These are phyloP conservation scores for Lecanicillium sp. DNA, from an alignment of 2,329 filamentous ascomycete genomes.

Conservation along the genomic window DNA sequence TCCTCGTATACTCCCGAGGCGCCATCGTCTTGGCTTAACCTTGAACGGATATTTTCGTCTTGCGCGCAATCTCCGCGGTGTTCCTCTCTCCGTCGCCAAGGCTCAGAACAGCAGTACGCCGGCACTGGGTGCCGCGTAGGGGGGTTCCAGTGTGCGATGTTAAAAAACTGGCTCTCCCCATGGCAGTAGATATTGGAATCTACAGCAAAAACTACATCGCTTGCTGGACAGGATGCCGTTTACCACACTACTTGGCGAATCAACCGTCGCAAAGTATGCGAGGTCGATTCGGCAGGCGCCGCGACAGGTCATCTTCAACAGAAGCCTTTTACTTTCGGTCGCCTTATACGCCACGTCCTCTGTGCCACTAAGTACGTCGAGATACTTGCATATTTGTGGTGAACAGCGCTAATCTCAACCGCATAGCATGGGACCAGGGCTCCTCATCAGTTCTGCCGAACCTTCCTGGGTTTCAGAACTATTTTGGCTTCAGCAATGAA, in stretches of 20 bases:
- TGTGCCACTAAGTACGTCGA: neutral
- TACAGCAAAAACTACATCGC: neutral
- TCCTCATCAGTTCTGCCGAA: constrained; percentile 24
- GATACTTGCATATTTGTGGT: neutral
- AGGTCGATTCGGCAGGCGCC: neutral
- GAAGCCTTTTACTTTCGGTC: neutral
- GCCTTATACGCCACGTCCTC: constrained; percentile 3
- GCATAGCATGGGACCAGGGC: constrained; percentile 20
- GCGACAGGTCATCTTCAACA: constrained; percentile 1
- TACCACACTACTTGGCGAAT: neutral
- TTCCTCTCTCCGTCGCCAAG: neutral
- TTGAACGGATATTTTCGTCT: neutral
- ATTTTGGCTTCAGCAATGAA: constrained; percentile 24
- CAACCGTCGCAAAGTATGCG: constrained; percentile 1
- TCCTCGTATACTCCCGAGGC: neutral
- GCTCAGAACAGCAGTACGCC: neutral
- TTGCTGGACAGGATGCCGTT: neutral
- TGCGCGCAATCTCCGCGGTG: neutral
- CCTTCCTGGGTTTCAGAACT: constrained; percentile 29
- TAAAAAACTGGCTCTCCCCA: neutral
- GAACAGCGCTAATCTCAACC: neutral
- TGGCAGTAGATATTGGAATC: neutral
- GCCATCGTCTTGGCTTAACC: neutral
- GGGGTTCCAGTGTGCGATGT: too few species aligned
- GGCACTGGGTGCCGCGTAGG: neutral